Base-by-base conservation (phyloP, 768 basidiomycete genomes). In the Hygrophorus russula region DNA sequence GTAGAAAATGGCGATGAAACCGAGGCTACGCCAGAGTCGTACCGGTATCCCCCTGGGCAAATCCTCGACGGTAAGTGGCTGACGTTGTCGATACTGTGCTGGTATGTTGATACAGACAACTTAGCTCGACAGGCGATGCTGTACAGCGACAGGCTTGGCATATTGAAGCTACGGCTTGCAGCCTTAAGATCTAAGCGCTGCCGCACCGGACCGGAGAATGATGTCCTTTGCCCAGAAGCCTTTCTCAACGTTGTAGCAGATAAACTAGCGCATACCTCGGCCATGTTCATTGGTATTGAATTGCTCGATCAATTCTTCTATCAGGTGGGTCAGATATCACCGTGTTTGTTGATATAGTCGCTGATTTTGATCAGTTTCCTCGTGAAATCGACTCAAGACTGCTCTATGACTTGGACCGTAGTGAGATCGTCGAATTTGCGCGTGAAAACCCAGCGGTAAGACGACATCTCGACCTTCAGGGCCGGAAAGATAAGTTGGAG, bases 221-320 rank as follows among this genome's bases (percentile, higher is more conserved):
- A 92, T 42, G 75, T 80, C 9, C 74, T 98, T 56, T 99, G 96
- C 59, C 96, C 96, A 0, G 96, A 99, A 60, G 86, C 88, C 0
- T 98, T 98, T 76, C 73, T 99, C 50, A 83, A 90, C 53, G 90
- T 94, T 18, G 92, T 99, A 15, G 91, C 96, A 2, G 89, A 97
- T 59, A 98, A 99, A 62, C 71, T 99, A 33, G 91, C 93, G 1
- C 82, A 91, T 56, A 98, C 94, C 0, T 89, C 91, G 2, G 80
- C 93, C 2, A 90, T 97, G 84, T 98, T 98, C 61, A 96, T 99
- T 71, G 96, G 92, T 65, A 96, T 99, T 46, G 96, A 99, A 59
- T 70, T 99, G 8, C 74, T 98, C 1, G 93, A 96, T 54, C 93
- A 97, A 53, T 99, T 98, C 72, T 98, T 98, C 70, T 96, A 98